phyloP scores from a whole-genome alignment of 2,329 filamentous ascomycete species.

The Huntiella abstrusa region DNA sequence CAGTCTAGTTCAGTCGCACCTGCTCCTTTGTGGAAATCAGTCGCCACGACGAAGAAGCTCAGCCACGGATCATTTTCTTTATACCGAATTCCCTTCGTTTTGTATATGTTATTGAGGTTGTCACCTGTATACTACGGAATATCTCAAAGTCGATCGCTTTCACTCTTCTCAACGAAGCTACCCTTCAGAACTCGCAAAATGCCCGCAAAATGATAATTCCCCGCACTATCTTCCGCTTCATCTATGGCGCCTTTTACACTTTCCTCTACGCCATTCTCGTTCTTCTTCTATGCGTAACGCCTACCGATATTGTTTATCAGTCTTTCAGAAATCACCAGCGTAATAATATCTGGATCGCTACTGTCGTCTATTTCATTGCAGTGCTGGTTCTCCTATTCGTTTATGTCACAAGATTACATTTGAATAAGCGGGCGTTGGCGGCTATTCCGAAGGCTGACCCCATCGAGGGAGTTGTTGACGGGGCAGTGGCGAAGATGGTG shows the following conservation, averaged over 20 bases:
- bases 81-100: too few relatives aligned
- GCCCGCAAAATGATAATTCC: conserved; percentile 22
- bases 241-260: conserved; percentile 64
- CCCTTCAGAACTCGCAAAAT: neutral
- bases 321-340: conserved; percentile 45
- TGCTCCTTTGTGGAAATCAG: too few relatives aligned
- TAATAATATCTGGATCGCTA: conserved; percentile 70
- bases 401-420: conserved; percentile 70
- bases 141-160: too few relatives aligned
- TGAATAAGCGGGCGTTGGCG: conserved; percentile 59
- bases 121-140: too few relatives aligned
- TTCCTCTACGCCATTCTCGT: conserved; percentile 56
- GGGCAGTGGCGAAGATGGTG: conserved; percentile 56
- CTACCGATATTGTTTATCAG: conserved; percentile 64
- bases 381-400: conserved; percentile 52
- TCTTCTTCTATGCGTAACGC: conserved; percentile 58
- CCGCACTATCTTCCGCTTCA: conserved; percentile 50
- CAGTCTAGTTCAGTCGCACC: too few relatives aligned
- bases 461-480: too few relatives aligned
- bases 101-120: too few relatives aligned
- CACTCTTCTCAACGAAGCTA: too few relatives aligned
- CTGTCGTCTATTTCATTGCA: conserved; percentile 56
- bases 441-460: conserved; percentile 51
- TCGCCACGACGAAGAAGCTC: too few relatives aligned
- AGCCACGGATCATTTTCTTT: too few relatives aligned